Base-by-base conservation (phyloP, 176 grass and related monocot genomes). In the Musa itinerans region DNA sequence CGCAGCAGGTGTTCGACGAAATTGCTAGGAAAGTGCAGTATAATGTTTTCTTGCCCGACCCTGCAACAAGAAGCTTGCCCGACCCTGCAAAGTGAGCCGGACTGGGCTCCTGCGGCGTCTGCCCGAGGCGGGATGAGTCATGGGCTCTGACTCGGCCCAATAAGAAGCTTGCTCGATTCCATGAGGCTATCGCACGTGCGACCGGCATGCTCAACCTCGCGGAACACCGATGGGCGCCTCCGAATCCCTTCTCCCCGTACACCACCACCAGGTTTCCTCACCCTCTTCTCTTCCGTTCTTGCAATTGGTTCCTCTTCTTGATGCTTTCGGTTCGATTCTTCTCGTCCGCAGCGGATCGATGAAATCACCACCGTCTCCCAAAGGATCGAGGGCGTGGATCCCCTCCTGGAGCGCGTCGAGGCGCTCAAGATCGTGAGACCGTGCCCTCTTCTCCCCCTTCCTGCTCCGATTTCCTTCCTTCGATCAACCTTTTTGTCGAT, bases 311-410 rank as follows among this genome's bases (percentile, higher is more conserved):
- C 10, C 11, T 19, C 0, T 43, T 43, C 4, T 43, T 43, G 34
- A 43, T 43, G 34, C 34, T 43, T 43, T 43, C 4, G 34, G 34
- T 54, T 1, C 54, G 15, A 10, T 43, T 64, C 3, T 24, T 19
- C n/a, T 14, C 17, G 43, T 51, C 22, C 9, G 52, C 53, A 80
- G 78, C 68, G 23, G 48, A 63, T 73, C 78, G 78, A 80, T 53
- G 78, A 80, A 58, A 80, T 80, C 57, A 80, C 78, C 78, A 73
- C 57, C 1, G 78, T 80, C 23, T 80, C 69, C 20, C 57, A 73
- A 58, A 72, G 57, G 68, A 20, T 53, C 56, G 78, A 65, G 55
- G 78, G 69, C 48, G 78, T 80, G 58, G 55, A 73, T 64, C 69
- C 78, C 20, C 34, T 80, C 21, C 9, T 73, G 67, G 68, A 80